Evolutionary conservation across 306 rosid genomes (phyloP), one percentile per base, ranked within the genome.

Genomic region (Pterocarpus macrocarpus): DNA sequence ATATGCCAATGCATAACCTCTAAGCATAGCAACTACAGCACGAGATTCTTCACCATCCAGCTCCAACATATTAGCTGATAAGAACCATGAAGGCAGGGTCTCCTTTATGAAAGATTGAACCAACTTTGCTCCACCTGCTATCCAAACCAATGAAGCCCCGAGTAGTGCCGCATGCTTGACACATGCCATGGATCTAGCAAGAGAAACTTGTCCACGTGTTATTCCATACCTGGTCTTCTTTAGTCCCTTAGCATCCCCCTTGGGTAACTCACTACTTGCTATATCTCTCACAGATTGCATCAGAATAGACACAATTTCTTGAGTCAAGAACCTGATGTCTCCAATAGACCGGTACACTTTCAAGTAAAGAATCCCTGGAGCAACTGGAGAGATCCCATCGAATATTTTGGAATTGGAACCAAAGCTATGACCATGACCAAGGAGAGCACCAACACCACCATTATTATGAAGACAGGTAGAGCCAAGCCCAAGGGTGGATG

Each of bases 311-410:
- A 95, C 72, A 43, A 95, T 90, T 85, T 90, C 97, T 76, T 90
- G 92, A 36, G 87, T 78, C 88, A 95, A 64, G 87, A 90, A 93
- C 65, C 82, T 84, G 65, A 80, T 88, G 79, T 93, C 94, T 83
- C 95, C 90, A 44, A 95, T 86, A 59, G 82, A 89, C 55, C 93
- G 97, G 66, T 91, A 91, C 61, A 89, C 93, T 49, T 83, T 89
- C 77, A 95, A 78, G 90, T 89, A 93, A 69, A 95, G 94, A 88
- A 93, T 88, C 69, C 99, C 99, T 7, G 99, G 99, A 76, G 97
- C 92, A 70, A 93, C 95, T 3, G 97, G 93, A 76, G 94, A 75
- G 77, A 88, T 78, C 80, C 94, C 95, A 65, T 88, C 94, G 9
- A 88, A 83, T 73, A 83, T 85, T 81, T 82, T 90, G 78, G 91